Base-by-base conservation (phyloP, 2,329 filamentous ascomycete species). In the Curvularia sp. region DNA sequence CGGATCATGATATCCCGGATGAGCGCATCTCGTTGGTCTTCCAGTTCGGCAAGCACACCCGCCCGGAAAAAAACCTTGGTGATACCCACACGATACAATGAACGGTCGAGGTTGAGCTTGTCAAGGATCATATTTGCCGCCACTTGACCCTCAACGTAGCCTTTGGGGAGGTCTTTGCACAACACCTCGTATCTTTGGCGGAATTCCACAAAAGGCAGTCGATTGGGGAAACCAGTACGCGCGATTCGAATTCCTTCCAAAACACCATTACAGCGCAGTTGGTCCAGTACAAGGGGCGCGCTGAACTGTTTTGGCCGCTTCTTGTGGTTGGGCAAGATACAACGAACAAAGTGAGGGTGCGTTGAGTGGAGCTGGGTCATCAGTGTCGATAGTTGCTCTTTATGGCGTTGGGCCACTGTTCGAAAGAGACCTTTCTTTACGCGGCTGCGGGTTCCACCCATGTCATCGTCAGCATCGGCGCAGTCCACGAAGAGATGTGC, bases 61-160 rank as follows among this genome's bases (percentile, higher is more conserved):
- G 95, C 93, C 61, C 96, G 86, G 84, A 99, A 99, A 80, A 99
- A 99, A 12, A 99, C 94, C 78, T 99, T 99, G 23, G 93, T 97
- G 56, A 97, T 82, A 69, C 95, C 95, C 56, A 99, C 93, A 21
- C 96, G 90, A 77, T 96, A 99, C 63, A 96, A 86, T 10, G 92
- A 85, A 64, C 84, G 89, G 75, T 99, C 95, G 67, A 99, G 84
- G 18, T 88, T 88, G 42, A 99, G 86, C 76, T 92, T 93, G 69
- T 96, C 91, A 5, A 99, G 85, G 84, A 99, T 98, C 60, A 95
- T 85, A 21, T 86, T 87, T 18, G 93, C 91, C 1, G 89, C 92
- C 18, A 87, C 87, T 77, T 98, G 95, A 1, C 95, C 94, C 68
- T 98, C 95, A 3, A 97, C 80, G 66, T 97, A 96, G 0, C 92